These are phyloP conservation scores for Diutina catenulata DNA, from an alignment of 1,139 yeast genomes.

Conservation along the genomic window DNA sequence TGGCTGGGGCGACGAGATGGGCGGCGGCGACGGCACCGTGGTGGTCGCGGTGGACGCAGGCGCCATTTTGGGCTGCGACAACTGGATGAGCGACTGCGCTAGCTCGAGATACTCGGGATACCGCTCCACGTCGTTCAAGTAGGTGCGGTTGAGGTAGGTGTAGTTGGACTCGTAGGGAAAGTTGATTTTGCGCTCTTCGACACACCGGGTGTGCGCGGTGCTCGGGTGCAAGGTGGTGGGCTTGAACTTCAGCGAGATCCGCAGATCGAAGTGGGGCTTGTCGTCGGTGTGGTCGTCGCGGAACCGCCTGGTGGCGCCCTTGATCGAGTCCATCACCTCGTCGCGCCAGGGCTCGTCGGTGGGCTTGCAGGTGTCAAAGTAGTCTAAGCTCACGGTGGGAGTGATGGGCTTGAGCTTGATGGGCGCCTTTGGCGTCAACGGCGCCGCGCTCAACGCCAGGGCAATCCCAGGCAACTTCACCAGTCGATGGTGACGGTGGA, in stretches of 20 bases:
- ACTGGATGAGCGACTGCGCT: conserved; percentile 31
- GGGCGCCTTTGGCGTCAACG: conserved; percentile 2
- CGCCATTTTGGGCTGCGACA: conserved; percentile 16
- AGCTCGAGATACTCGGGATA: conserved; percentile 39
- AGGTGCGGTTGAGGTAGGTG: conserved; percentile 36
- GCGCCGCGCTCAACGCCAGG: background rate
- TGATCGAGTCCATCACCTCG: conserved; percentile 29
- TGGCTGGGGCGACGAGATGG: no score
- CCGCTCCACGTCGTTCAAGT: conserved; percentile 31
- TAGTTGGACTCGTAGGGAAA: conserved; percentile 47
- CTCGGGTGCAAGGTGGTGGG: conserved; percentile 1
- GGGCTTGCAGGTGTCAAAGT: conserved; percentile 37
- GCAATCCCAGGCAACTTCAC: conserved; percentile 2
- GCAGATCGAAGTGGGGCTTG: conserved; percentile 31
- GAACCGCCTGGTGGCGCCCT: conserved; percentile 15
- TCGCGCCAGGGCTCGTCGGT: conserved; percentile 37
- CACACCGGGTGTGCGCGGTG: background rate
- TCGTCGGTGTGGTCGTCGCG: conserved; percentile 18
- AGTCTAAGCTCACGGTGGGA: conserved; percentile 35
- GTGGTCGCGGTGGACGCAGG: conserved; percentile 7
- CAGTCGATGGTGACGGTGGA: background rate
- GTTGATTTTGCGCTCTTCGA: conserved; percentile 27
- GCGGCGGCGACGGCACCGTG: background rate
- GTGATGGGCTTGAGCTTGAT: conserved; percentile 15
- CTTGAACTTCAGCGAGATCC: conserved; percentile 26